Evolutionary conservation across 257 asterid species (phyloP).

Genomic region (Apocynum venetum): DNA sequence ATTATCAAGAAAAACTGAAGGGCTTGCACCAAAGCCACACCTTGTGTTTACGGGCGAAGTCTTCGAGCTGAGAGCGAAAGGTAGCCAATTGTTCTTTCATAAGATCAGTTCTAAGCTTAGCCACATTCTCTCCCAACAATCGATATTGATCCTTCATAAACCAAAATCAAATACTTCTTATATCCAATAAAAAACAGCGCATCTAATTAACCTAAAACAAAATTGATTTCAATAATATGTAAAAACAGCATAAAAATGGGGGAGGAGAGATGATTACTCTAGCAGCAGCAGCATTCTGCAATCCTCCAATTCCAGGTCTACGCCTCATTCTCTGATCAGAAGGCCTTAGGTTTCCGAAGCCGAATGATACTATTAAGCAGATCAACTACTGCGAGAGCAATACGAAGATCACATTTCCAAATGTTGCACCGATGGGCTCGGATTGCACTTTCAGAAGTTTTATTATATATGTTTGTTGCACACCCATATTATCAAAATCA

Average conservation of each 20-base stretch:
- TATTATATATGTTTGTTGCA: neutral
- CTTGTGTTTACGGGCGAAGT: conserved; percentile 94
- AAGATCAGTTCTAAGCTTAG: conserved; percentile 87
- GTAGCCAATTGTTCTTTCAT: conserved; percentile 94
- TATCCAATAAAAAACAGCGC: neutral
- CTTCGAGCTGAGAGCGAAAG: conserved; percentile 95
- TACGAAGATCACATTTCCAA: too few relatives aligned
- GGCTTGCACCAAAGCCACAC: conserved; percentile 23
- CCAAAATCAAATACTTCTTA: neutral
- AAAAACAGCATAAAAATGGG: neutral
- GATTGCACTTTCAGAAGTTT: too few relatives aligned
- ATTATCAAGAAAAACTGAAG: neutral
- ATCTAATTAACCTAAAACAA: neutral
- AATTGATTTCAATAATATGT: neutral
- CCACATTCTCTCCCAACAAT: conserved; percentile 88
- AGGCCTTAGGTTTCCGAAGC: too few relatives aligned
- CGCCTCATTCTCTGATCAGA: conserved; percentile 57
- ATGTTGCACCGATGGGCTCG: too few relatives aligned
- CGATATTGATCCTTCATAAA: conserved; percentile 74
- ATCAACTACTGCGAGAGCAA: too few relatives aligned
- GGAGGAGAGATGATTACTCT: conserved; percentile 46
- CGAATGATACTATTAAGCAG: too few relatives aligned
- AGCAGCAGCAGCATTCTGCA: conserved; percentile 95
- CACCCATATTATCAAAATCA: conserved; percentile 9
- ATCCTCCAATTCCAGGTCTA: conserved; percentile 90